Evolutionary conservation across 2,329 filamentous ascomycete genomes (phyloP).

Genomic region (Xylariaceae sp.): DNA sequence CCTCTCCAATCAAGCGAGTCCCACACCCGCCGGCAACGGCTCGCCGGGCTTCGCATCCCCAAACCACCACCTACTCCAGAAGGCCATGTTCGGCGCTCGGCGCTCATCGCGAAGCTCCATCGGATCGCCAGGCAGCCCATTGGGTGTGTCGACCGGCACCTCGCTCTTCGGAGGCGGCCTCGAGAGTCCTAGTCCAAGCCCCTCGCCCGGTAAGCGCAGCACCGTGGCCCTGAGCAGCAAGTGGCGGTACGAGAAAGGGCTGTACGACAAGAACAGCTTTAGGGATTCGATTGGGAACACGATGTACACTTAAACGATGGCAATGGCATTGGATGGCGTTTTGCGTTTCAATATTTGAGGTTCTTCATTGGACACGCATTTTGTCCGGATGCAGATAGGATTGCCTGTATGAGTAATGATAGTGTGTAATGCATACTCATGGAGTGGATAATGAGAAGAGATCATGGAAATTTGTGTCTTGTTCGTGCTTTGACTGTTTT

Average conservation of each 20-base stretch:
- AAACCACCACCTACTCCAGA: constrained; percentile 61
- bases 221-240: constrained; percentile 83
- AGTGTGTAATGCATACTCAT: too few relatives aligned
- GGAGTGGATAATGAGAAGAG: too few relatives aligned
- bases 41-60: constrained; percentile 38
- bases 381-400: too few relatives aligned
- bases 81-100: constrained; percentile 54
- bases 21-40: constrained; percentile 27
- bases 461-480: too few relatives aligned
- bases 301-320: constrained; percentile 9
- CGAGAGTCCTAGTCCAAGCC: constrained; percentile 65
- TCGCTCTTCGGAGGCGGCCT: constrained; percentile 52
- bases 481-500: too few relatives aligned
- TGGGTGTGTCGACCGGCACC: constrained; percentile 40
- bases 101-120: constrained; percentile 61
- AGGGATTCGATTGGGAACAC: constrained; percentile 9
- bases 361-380: too few relatives aligned
- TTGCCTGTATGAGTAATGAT: too few relatives aligned
- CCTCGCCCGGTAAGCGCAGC: constrained; percentile 58
- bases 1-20: constrained; percentile 40
- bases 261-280: constrained; percentile 12
- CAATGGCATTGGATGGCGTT: neutral
- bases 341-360: too few relatives aligned
- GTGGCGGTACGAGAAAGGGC: constrained; percentile 86
- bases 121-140: constrained; percentile 53